Conservation (phyloP, 2,329 filamentous ascomycete species). For the Beauveria sp. region DNA sequence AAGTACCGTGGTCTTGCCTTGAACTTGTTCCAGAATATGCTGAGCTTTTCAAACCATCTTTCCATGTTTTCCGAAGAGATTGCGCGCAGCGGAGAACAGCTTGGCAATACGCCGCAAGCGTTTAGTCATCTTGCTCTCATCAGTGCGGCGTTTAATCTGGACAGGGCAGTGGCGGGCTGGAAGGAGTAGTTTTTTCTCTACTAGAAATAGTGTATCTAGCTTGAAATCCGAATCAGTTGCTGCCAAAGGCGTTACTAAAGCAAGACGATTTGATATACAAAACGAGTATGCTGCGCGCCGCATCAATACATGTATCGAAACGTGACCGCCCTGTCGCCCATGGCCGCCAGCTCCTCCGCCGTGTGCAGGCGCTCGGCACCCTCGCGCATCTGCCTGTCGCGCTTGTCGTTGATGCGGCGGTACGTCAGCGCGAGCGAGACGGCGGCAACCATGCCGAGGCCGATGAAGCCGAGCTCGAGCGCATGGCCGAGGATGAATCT, state of each 20-base stretch:
- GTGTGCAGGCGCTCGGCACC: slow-evolving; percentile 17
- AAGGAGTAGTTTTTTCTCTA: not conserved
- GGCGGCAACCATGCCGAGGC: slow-evolving; percentile 13
- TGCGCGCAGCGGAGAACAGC: slow-evolving; percentile 63
- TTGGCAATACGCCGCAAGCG: slow-evolving; percentile 73
- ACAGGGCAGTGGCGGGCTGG: slow-evolving; percentile 21
- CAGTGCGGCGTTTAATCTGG: slow-evolving; percentile 70
- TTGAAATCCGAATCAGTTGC: not conserved
- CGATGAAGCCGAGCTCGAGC: slow-evolving; percentile 38
- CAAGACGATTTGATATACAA: not conserved
- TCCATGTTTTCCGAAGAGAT: slow-evolving; percentile 78
- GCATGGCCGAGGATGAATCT: slow-evolving; percentile 37
- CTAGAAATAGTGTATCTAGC: not conserved
- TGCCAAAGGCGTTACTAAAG: not conserved
- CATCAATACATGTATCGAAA: slow-evolving; percentile 13
- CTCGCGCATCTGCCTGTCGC: slow-evolving; percentile 14
- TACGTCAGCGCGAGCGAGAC: slow-evolving; percentile 12
- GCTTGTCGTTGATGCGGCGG: slow-evolving; percentile 17
- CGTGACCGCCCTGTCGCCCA: slow-evolving; percentile 21
- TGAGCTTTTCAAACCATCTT: slow-evolving; percentile 68
- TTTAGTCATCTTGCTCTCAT: slow-evolving; percentile 71
- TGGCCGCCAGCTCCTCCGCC: slow-evolving; percentile 19
- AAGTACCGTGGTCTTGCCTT: slow-evolving; percentile 56
- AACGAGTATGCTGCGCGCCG: not conserved
- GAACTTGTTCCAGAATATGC: slow-evolving; percentile 70